These are phyloP conservation scores for Chlorella sorokiniana DNA, from an alignment of 139 green algal species.

Conservation along the genomic window DNA sequence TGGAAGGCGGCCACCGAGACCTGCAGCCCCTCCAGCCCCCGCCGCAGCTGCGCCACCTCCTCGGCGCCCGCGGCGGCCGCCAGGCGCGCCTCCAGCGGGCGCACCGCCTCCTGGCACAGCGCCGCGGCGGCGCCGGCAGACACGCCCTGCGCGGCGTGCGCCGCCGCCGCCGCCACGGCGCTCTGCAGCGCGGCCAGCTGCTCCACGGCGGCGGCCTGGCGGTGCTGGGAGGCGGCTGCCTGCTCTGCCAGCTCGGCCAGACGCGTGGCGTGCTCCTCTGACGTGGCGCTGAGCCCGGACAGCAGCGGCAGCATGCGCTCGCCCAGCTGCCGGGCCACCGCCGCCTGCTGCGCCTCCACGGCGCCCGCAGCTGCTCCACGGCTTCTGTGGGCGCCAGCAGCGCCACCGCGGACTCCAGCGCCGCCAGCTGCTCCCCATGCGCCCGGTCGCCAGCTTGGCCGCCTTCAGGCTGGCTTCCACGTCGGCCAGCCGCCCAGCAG, in stretches of 20 bases:
- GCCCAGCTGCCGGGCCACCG: background rate
- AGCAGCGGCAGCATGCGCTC: no score
- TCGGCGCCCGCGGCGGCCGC: background rate
- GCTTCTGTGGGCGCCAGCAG: background rate
- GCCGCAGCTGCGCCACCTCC: background rate
- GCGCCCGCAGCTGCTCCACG: background rate
- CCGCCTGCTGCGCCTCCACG: background rate
- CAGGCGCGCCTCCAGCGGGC: background rate
- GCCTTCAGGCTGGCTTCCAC: background rate
- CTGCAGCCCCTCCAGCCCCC: background rate
- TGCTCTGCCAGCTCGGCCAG: background rate
- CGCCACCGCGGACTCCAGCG: background rate
- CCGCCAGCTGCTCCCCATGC: slow-evolving; percentile 7
- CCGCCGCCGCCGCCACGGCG: background rate
- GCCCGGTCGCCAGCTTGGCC: background rate
- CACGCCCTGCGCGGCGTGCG: slow-evolving; percentile 15
- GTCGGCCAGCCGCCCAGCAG: background rate
- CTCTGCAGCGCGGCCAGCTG: background rate
- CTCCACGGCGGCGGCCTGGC: background rate
- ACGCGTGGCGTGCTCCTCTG: background rate
- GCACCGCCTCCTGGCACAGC: slow-evolving; percentile 1
- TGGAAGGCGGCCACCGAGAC: background rate
- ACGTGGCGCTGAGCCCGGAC: background rate
- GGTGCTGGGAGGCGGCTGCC: background rate
- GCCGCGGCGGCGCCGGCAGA: background rate